These are phyloP conservation scores for Gossypium ekmanianum DNA, from an alignment of 345 rosid species.

Conservation along the genomic window DNA sequence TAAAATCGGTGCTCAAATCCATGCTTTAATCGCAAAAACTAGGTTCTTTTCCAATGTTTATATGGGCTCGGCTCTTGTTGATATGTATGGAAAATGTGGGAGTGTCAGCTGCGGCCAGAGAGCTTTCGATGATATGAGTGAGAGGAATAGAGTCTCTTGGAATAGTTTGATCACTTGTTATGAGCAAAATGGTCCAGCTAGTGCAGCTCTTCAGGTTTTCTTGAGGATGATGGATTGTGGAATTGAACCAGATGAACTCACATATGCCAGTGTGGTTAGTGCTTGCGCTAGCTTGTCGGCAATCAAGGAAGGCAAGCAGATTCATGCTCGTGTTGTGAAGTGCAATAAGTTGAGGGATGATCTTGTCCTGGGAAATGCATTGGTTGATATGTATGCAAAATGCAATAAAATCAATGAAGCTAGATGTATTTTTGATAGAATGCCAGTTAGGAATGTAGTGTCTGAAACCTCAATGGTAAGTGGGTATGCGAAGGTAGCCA, in stretches of 20 bases:
- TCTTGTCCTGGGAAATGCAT: conserved; percentile 63
- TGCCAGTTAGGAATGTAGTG: conserved; percentile 55
- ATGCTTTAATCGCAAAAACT: conserved; percentile 57
- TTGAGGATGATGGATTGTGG: conserved; percentile 49
- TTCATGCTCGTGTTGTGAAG: conserved; percentile 60
- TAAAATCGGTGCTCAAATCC: conserved; percentile 59
- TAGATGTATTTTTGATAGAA: conserved; percentile 60
- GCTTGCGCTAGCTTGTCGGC: conserved; percentile 76
- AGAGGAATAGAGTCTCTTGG: conserved; percentile 75
- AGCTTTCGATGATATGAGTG: conserved; percentile 58
- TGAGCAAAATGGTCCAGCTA: conserved; percentile 80
- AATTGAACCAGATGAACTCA: conserved; percentile 67
- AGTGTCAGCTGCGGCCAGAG: conserved; percentile 44
- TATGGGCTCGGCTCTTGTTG: conserved; percentile 80
- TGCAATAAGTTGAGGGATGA: conserved; percentile 55
- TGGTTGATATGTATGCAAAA: conserved; percentile 85
- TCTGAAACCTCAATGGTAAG: conserved; percentile 85
- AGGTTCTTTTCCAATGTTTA: conserved; percentile 43
- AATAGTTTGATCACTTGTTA: conserved; percentile 82
- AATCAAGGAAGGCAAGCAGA: conserved; percentile 54
- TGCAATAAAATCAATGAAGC: conserved; percentile 56
- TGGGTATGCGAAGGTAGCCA: conserved; percentile 71
- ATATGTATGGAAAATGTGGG: conserved; percentile 81
- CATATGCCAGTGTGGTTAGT: conserved; percentile 74
- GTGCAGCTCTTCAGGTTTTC: conserved; percentile 58